Conservation (phyloP, 306 rosid species). For the Mimosa pudica region DNA sequence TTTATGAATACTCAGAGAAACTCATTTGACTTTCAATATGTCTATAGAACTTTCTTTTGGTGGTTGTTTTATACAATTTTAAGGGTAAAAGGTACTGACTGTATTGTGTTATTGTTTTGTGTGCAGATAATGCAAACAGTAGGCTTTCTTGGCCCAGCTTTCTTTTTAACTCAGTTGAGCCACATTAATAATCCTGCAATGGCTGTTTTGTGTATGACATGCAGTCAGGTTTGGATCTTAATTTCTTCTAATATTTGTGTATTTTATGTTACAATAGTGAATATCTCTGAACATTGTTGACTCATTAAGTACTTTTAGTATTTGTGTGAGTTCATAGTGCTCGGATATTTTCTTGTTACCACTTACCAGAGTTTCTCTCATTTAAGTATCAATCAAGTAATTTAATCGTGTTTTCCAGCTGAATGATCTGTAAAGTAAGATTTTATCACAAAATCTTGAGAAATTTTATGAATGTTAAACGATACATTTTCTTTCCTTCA, state of each 20-base stretch:
- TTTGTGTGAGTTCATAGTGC: background rate
- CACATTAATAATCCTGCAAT: conserved; percentile 80
- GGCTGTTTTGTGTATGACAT: conserved; percentile 97
- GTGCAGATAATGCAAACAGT: conserved; percentile 93
- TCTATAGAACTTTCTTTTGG: conserved; percentile 8
- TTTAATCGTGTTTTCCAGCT: background rate
- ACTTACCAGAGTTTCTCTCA: background rate
- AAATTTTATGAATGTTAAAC: no score
- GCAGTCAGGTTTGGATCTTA: conserved; percentile 82
- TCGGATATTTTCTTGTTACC: conserved; percentile 9
- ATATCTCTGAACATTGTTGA: background rate
- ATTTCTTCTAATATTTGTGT: background rate
- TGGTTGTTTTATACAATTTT: background rate
- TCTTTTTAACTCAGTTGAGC: conserved; percentile 96
- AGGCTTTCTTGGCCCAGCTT: conserved; percentile 99
- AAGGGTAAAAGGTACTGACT: conserved; percentile 11
- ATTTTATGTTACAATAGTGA: conserved; percentile 19
- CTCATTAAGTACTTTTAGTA: background rate
- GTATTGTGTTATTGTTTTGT: conserved; percentile 18
- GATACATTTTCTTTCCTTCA: background rate
- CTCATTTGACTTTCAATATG: conserved; percentile 11
- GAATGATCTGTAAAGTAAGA: no score
- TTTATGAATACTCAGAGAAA: background rate
- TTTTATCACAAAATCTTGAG: no score
- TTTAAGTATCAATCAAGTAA: background rate